Percentiles rank a stretch among this genome's conserved stretches.
Conservation (phyloP, 1,284 basidiomycete genomes). For the Tilletia indica region DNA sequence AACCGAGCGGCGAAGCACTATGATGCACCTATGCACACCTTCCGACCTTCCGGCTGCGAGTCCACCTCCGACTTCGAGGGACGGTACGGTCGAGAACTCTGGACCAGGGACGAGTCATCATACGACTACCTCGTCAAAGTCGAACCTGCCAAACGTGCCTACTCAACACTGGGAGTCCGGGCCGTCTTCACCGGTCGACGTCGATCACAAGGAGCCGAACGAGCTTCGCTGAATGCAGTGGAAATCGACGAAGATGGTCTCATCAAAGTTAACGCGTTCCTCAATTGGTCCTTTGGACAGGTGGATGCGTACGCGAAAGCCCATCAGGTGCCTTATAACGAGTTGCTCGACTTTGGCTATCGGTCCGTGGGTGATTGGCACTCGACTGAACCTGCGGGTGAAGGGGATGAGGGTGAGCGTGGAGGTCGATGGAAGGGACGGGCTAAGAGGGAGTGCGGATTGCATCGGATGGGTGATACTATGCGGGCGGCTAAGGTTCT, state of each 20-base stretch:
- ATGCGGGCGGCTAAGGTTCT: conserved; percentile 3
- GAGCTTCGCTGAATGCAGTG: conserved; percentile 76
- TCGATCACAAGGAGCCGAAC: conserved; percentile 84
- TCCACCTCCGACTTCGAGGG: conserved; percentile 74
- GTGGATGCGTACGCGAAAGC: conserved; percentile 82
- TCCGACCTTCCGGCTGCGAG: conserved; percentile 72
- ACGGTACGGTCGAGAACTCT: conserved; percentile 77
- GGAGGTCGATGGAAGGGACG: conserved; percentile 88
- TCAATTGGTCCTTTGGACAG: conserved; percentile 79
- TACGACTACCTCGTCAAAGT: conserved; percentile 96
- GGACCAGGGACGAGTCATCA: conserved; percentile 81
- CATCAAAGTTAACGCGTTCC: conserved; percentile 91
- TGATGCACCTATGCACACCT: conserved; percentile 71
- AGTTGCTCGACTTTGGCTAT: conserved; percentile 84
- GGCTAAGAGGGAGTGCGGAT: conserved; percentile 90
- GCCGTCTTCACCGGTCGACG: conserved; percentile 92
- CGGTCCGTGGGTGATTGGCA: conserved; percentile 96
- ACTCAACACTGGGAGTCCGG: conserved; percentile 74
- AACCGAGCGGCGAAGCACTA: conserved; percentile 77
- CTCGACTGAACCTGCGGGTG: conserved; percentile 68
- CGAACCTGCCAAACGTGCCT: conserved; percentile 86
- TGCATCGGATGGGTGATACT: conserved; percentile 62
- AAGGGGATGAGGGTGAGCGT: conserved; percentile 66
- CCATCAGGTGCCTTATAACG: conserved; percentile 85
- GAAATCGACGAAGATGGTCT: conserved; percentile 90